Percentiles rank a stretch among this genome's conserved stretches.
phyloP scores from a whole-genome alignment of 768 basidiomycete genomes.

The Lactarius quietus region DNA sequence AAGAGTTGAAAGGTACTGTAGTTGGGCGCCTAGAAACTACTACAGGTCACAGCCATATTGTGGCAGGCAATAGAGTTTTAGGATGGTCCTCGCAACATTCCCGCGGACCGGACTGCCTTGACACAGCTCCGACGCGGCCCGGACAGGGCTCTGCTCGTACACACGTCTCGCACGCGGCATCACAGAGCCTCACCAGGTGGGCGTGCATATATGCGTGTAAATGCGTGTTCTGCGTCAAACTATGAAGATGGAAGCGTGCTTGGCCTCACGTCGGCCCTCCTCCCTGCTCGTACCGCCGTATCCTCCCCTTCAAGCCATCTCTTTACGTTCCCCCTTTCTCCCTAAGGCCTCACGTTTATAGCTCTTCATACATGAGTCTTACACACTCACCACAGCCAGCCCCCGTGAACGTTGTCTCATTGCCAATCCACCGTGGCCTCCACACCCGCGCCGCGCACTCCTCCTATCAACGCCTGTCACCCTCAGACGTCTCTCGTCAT shows the following conservation, averaged over 20 bases:
- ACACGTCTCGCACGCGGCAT: background rate
- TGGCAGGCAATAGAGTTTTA: background rate
- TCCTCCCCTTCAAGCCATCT: background rate
- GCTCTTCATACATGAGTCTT: constrained; percentile 14
- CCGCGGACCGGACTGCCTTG: too few relatives aligned
- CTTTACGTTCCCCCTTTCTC: background rate
- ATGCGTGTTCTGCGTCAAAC: background rate
- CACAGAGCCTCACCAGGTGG: background rate
- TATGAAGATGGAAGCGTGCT: constrained; percentile 7
- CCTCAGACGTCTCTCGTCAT: constrained; percentile 13
- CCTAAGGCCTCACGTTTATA: constrained; percentile 10
- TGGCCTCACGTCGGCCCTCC: background rate
- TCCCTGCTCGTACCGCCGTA: background rate
- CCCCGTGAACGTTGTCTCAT: constrained; percentile 16
- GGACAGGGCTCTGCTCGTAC: too few relatives aligned
- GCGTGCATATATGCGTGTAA: constrained; percentile 1
- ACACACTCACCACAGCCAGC: constrained; percentile 10
- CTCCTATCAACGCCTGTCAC: constrained; percentile 19
- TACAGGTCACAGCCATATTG: background rate
- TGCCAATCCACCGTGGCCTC: constrained; percentile 22
- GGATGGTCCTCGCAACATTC: too few relatives aligned
- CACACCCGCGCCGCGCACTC: constrained; percentile 18
- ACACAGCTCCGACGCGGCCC: too few relatives aligned
- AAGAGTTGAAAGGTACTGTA: background rate
- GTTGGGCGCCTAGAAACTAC: background rate